Base-by-base conservation (phyloP, 2,329 filamentous ascomycete genomes). In the Pseudodiploospora longispora region DNA sequence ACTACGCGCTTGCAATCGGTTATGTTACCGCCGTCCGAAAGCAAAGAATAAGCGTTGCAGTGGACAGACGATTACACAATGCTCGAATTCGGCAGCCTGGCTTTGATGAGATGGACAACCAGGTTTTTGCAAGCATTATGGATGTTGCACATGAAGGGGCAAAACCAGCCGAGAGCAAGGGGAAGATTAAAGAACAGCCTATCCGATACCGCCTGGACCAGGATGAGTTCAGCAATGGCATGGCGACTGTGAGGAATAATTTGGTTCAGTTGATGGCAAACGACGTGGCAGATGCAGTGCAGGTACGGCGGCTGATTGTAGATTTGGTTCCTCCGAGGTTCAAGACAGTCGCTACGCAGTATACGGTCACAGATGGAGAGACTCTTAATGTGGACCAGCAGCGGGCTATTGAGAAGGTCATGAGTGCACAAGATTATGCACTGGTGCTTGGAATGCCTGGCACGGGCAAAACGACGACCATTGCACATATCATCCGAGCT, bases 391-490 rank as follows among this genome's bases (percentile, higher is more conserved):
- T 86, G 7, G 93, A 97, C 59, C 93, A 98, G 63, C 82, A 76
- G 56, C 76, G 74, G 46, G 93, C 93, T 0, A 89, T 98, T 42
- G 78, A 88, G 54, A 97, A 96, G 64, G 91, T 98, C 34, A 94
- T 98, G 85, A 88, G 85, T 56, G 91, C 93, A 3, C 79, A 86
- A 53, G 90, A 98, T 66, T 98, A 97, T 63, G 91, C 93, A 6
- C 74, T 98, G n/a, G 90, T 98, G 9, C 78, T 98, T 19, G 93
- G 93, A 29, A 98, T 98, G 93, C 93, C 93, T 2, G 93, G 93
- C 6, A 98, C 93, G 0, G 93, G 93, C 46, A 98, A 98, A 65
- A 98, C 93, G 3, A 98, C 93, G 0, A 98, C 93, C 0, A 97
- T 98, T 57, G 89, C 91, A 5, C 90, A 97, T 60, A 96, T 98